Evolutionary conservation across 1,139 yeast genomes (phyloP).

Genomic region (Debaryomyces nepalensis): DNA sequence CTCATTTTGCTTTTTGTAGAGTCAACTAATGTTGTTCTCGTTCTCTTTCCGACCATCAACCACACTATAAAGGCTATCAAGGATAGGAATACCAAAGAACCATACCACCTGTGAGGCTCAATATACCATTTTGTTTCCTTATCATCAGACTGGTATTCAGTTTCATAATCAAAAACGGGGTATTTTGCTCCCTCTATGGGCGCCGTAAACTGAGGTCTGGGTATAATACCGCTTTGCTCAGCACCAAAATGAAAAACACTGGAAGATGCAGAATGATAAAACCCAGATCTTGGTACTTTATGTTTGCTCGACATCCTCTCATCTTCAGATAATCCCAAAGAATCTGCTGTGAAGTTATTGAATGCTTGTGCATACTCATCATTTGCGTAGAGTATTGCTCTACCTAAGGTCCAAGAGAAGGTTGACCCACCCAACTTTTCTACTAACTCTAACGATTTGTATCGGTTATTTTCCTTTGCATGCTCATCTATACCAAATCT

Average conservation of each 20-base stretch:
- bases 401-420: constrained; percentile 84
- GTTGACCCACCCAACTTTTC: constrained; percentile 67
- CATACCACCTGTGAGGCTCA: constrained; percentile 59
- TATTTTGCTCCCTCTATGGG: constrained; percentile 29
- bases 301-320: constrained; percentile 27
- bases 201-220: constrained; percentile 48
- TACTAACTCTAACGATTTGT: constrained; percentile 61
- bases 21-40: constrained; percentile 24
- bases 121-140: constrained; percentile 44
- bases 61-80: constrained; percentile 48
- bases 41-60: constrained; percentile 51
- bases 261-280: constrained; percentile 53
- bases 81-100: constrained; percentile 52
- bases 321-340: constrained; percentile 10
- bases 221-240: constrained; percentile 48
- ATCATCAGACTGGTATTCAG: constrained; percentile 30
- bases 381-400: constrained; percentile 68
- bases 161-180: constrained; percentile 36
- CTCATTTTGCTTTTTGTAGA: constrained; percentile 16
- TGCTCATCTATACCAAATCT: constrained; percentile 51
- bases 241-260: constrained; percentile 56
- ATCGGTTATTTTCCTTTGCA: constrained; percentile 29
- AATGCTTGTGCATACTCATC: constrained; percentile 49
- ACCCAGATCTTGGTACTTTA: constrained; percentile 41
- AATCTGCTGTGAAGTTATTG: constrained; percentile 30